These are phyloP conservation scores for Orbilia javanica DNA, from an alignment of 2,329 filamentous ascomycete genomes.

Conservation along the genomic window DNA sequence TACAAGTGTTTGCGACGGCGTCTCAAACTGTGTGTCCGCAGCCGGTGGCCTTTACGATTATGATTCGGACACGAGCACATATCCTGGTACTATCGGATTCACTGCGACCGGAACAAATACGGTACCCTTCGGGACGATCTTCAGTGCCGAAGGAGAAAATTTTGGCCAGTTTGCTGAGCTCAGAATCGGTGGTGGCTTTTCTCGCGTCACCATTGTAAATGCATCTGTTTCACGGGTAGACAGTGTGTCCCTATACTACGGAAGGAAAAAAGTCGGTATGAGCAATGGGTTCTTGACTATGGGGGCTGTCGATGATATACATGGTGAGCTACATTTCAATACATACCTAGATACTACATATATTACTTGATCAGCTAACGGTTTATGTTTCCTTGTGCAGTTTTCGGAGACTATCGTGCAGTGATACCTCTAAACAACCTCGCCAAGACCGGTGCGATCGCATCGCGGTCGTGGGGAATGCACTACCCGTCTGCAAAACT, in stretches of 20 bases:
- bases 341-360: not conserved
- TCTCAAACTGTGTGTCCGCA: not conserved
- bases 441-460: not conserved
- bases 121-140: not conserved
- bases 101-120: not conserved
- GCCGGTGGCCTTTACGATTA: not conserved
- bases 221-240: conserved; percentile 1
- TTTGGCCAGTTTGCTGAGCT: not conserved
- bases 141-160: not conserved
- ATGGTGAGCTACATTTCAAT: not conserved
- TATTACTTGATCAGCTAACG: not conserved
- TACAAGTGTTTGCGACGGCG: not conserved
- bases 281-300: conserved; percentile 8
- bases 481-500: conserved; percentile 8
- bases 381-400: not conserved
- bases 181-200: not conserved
- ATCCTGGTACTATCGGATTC: not conserved
- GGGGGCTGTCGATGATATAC: conserved; percentile 2
- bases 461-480: not conserved
- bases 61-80: not conserved
- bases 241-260: not conserved
- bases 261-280: conserved; percentile 4
- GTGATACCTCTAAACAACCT: conserved; percentile 8
- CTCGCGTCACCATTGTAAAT: not conserved
- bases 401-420: not conserved